Base-by-base conservation (phyloP, 1,139 yeast genomes). In the Geotrichum fermentans region DNA sequence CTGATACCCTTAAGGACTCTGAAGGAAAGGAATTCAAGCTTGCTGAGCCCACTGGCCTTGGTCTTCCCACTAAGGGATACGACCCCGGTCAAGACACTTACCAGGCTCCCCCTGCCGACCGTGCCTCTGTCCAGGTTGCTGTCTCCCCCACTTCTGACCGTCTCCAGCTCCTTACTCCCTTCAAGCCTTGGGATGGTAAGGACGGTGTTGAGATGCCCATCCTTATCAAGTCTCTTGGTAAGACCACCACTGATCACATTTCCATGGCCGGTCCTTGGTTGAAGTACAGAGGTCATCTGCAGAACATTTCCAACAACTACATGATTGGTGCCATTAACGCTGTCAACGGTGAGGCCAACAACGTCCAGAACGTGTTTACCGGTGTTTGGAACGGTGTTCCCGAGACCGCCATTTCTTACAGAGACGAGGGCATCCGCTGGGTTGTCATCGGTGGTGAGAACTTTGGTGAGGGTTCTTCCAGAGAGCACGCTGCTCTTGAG, bases 251-350 rank as follows among this genome's bases (percentile, higher is more conserved):
- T 63, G 98, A 92, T 77, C 97, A 92, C 78, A 92, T 92, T 68
- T 90, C 97, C 67, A 89, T 87, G 94, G 98, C 98, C 70, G 98
- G 98, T 76, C 97, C 97, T 70, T 92, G 98, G 98, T 87, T 92
- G 80, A 92, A 92, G 79, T 92, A 92, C 95, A 88, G 97, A 80
- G 98, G 98, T 77, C 98, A 92, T 78, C 80, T 92, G 77, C 94
- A 89, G 78, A 92, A 92, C 83, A 92, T 92, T 70, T 89, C 97
- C 66, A 88, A 90, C 80, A 92, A 92, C 80, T 89, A 90, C 77
- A 89, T 92, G 97, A 92, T 92, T 79, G 98, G 98, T 78, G 98
- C 97, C 62, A 89, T 82, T 70, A 92, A 92, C 74, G 92, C 90
- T 67, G 97, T 86, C 77, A 92, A 92, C 74, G 88, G 83, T 63